Evolutionary conservation across 805 yeast species (phyloP).

Genomic region (Candida michaelii): DNA sequence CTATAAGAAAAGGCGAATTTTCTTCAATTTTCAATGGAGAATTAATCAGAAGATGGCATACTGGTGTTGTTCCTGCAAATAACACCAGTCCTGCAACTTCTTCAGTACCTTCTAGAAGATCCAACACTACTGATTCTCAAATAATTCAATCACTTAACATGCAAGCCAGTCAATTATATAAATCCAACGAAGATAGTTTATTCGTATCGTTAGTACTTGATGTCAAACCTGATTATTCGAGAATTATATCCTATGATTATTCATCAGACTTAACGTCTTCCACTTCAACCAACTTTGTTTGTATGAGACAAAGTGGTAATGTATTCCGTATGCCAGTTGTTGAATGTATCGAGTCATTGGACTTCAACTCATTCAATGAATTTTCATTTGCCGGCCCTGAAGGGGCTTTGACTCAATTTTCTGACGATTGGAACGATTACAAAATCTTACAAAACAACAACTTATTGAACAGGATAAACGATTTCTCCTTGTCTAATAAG

Average conservation of each 20-base stretch:
- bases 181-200: constrained; percentile 51
- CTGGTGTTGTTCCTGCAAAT: constrained; percentile 57
- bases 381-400: constrained; percentile 58
- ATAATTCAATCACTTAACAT: constrained; percentile 29
- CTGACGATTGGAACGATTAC: constrained; percentile 23
- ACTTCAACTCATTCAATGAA: constrained; percentile 70
- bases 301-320: constrained; percentile 90
- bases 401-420: constrained; percentile 50
- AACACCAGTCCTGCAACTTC: constrained; percentile 11
- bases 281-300: constrained; percentile 67
- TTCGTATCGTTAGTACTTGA: constrained; percentile 79
- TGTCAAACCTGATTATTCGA: constrained; percentile 70
- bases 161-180: constrained; percentile 38
- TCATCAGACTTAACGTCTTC: constrained; percentile 50
- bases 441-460: constrained; percentile 10
- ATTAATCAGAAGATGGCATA: constrained; percentile 75
- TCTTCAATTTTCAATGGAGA: constrained; percentile 79
- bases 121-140: constrained; percentile 10
- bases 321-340: constrained; percentile 74
- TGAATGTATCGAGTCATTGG: constrained; percentile 62
- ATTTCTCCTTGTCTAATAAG: constrained; percentile 11
- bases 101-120: too few species aligned
- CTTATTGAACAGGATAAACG: constrained; percentile 13
- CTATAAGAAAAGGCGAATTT: constrained; percentile 66
- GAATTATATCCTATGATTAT: constrained; percentile 85